phyloP scores from a whole-genome alignment of 495 filamentous ascomycete species.

The Chaetomium cochliodes region DNA sequence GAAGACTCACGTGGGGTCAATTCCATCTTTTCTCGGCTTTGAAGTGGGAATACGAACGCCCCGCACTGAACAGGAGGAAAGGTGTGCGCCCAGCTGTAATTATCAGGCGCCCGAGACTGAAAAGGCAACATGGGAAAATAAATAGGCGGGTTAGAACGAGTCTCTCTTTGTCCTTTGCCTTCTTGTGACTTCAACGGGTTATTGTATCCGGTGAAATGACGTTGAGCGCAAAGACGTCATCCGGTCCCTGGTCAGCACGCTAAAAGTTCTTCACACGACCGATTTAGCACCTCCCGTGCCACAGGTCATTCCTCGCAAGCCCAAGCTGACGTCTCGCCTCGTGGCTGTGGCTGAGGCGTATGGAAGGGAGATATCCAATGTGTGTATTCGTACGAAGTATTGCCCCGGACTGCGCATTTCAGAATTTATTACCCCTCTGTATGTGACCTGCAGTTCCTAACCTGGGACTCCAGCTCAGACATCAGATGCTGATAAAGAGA shows the following conservation, averaged over 20 bases:
- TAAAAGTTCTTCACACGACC: constrained; percentile 4
- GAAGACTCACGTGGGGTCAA: not conserved
- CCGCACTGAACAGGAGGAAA: not conserved
- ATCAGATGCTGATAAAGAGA: no score
- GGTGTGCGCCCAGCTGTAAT: no score
- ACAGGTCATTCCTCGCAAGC: not conserved
- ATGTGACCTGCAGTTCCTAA: no score
- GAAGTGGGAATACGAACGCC: not conserved
- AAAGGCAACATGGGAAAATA: no score
- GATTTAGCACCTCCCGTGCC: not conserved
- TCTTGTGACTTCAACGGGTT: not conserved
- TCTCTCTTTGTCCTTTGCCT: no score
- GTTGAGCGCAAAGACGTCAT: not conserved
- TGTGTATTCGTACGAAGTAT: no score
- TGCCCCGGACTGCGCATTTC: not conserved
- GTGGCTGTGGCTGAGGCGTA: not conserved
- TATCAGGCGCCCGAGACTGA: no score
- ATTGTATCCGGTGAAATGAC: not conserved
- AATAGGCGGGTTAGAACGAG: no score
- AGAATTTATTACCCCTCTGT: no score
- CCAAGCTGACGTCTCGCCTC: not conserved
- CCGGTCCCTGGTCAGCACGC: not conserved
- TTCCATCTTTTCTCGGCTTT: not conserved
- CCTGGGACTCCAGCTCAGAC: no score
- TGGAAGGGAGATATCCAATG: not conserved